Base-by-base conservation (phyloP, 2,329 filamentous ascomycete species). In the Neurospora crassa region DNA sequence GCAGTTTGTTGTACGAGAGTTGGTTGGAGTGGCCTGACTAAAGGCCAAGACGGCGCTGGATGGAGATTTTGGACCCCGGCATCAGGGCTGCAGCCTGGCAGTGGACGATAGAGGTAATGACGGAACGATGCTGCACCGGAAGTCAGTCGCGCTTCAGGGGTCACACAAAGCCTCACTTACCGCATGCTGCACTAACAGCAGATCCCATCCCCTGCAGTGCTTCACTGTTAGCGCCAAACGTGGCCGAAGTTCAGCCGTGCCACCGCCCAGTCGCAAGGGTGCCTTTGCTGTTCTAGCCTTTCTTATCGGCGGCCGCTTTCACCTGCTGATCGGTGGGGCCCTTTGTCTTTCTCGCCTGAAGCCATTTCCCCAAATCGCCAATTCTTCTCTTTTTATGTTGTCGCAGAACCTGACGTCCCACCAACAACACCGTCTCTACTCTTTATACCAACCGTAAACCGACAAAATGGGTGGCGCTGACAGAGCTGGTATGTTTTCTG, bases 401-500 rank as follows among this genome's bases (percentile, higher is more conserved):
- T 63, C 29, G 53, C 53, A 34, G 24, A 59, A 24, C 34, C 18
- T 1, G 4, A 18, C 24, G 3, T 63, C 16, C 29, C 53, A 63
- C 14, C 53, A 63, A 34, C 53, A 37, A 8, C 53, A 37, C 16
- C 16, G 34, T 63, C 3, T 63, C 18, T 34, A 8, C 42, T 45
- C 41, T 40, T 42, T 67, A 40, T 67, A 18, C 29, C n/a, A 42
- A 24, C 67, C 59, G 24, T 24, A 43, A 69, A 69, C 40, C 53
- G 40, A 67, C 76, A 85, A 76, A 74, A 92, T 91, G 89, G 89
- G 89, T 83, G 89, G 89, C 76, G 81, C 83, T 79, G 87, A 88
- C 81, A 87, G 89, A 87, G 88, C 90, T 84, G 89, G 89, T 89
- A 78, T 59, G 82, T 76, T 45, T 40, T 41, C 68, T 37, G 20